A percentile compares a stretch with the other conserved stretches of the same genome.
Conservation (phyloP, 78 protist genomes). For the Dictyostelium firmibasis region DNA sequence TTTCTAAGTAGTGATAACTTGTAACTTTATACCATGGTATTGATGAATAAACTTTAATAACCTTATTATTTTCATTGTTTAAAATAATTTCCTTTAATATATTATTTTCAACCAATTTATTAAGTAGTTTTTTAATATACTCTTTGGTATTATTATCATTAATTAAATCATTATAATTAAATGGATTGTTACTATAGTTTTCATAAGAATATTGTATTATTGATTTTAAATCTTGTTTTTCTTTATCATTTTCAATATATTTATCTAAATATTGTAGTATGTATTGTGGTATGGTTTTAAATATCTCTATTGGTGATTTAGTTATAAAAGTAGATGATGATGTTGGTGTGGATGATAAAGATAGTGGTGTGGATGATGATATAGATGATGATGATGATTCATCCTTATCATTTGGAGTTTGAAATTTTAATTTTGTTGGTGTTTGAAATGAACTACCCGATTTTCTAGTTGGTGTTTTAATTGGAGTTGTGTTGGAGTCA, state of each 20-base stretch:
- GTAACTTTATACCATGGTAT: conserved; percentile 12
- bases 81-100: neutral
- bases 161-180: neutral
- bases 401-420: neutral
- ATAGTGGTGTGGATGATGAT: neutral
- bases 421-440: neutral
- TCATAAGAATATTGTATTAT: neutral
- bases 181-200: neutral
- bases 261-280: neutral
- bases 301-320: neutral
- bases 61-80: neutral
- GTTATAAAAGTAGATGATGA: neutral
- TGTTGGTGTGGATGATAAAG: neutral
- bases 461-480: neutral
- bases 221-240: neutral
- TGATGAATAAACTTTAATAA: neutral
- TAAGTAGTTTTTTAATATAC: neutral
- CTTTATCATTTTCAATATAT: neutral
- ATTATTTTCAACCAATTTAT: neutral
- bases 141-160: neutral
- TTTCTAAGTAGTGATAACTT: neutral
- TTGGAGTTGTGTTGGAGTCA: neutral
- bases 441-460: neutral
- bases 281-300: neutral
- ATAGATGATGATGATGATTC: neutral